phyloP scores from a whole-genome alignment of 805 yeast genomes.

The Cyberlindnera maclurae region DNA sequence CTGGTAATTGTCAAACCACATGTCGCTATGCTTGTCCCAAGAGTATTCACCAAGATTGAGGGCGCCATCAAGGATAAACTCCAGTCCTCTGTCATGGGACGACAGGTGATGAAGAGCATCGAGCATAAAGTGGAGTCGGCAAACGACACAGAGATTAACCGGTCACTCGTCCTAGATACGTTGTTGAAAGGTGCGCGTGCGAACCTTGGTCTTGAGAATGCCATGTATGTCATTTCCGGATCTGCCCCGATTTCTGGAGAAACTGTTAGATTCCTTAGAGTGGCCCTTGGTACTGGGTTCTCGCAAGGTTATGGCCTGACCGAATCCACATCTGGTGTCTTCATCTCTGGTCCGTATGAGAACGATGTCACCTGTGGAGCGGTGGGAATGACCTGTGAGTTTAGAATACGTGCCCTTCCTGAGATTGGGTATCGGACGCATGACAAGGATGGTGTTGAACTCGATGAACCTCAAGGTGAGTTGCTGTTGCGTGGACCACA shows the following conservation, averaged over 20 bases:
- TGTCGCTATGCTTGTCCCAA: constrained; percentile 44
- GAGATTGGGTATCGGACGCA: constrained; percentile 35
- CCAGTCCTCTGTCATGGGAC: constrained; percentile 8
- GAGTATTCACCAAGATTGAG: constrained; percentile 49
- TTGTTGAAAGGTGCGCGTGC: constrained; percentile 32
- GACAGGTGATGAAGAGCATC: constrained; percentile 10
- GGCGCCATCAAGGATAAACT: constrained; percentile 32
- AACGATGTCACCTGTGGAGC: constrained; percentile 36
- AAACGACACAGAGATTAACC: constrained; percentile 4
- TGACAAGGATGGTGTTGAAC: constrained; percentile 22
- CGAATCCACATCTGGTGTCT: constrained; percentile 54
- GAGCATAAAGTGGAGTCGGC: constrained; percentile 10
- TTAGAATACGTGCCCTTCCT: constrained; percentile 47
- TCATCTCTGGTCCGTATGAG: constrained; percentile 32
- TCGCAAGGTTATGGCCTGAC: constrained; percentile 56
- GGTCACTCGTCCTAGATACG: constrained; percentile 8
- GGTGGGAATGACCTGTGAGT: constrained; percentile 44
- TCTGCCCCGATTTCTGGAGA: constrained; percentile 57
- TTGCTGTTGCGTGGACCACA: constrained; percentile 51
- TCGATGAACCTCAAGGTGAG: constrained; percentile 39
- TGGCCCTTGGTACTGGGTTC: constrained; percentile 37
- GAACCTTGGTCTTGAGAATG: constrained; percentile 33
- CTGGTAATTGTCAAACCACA: constrained; percentile 40
- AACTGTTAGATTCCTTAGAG: constrained; percentile 47
- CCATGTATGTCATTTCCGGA: constrained; percentile 33